Conservation (phyloP, 352 stramenopile species). For the Pelagophyceae sp. region DNA sequence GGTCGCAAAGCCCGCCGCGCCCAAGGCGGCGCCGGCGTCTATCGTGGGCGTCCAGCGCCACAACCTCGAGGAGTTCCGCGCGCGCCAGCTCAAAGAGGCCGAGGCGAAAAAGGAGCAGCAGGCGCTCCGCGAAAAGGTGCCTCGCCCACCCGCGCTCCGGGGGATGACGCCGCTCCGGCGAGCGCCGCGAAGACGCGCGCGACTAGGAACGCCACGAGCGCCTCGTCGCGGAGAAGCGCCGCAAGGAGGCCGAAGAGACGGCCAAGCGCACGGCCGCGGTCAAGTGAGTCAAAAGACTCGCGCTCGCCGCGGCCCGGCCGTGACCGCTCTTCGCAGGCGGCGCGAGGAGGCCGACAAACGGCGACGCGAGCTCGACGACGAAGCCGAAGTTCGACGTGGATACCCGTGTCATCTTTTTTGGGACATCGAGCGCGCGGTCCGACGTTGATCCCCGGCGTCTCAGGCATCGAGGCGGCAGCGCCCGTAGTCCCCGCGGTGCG, state of each 20-base stretch:
- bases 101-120: not conserved
- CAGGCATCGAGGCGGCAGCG: too few species aligned
- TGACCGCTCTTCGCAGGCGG: not conserved
- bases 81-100: not conserved
- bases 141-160: too few species aligned
- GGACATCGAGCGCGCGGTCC: too few species aligned
- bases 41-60: not conserved
- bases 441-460: too few species aligned
- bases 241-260: slow-evolving; percentile 3
- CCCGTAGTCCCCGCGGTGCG: not conserved
- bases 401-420: too few species aligned
- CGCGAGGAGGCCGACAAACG: not conserved
- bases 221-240: not conserved
- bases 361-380: not conserved
- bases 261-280: not conserved
- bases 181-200: not conserved
- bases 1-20: too few species aligned
- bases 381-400: not conserved
- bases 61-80: slow-evolving; percentile 3
- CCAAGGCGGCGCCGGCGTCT: too few species aligned
- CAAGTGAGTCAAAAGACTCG: not conserved
- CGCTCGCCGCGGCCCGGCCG: not conserved
- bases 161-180: too few species aligned
- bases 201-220: not conserved
- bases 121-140: not conserved